These are phyloP conservation scores for Lentinula novae-zelandiae DNA, from an alignment of 1,284 basidiomycete genomes.

Conservation along the genomic window DNA sequence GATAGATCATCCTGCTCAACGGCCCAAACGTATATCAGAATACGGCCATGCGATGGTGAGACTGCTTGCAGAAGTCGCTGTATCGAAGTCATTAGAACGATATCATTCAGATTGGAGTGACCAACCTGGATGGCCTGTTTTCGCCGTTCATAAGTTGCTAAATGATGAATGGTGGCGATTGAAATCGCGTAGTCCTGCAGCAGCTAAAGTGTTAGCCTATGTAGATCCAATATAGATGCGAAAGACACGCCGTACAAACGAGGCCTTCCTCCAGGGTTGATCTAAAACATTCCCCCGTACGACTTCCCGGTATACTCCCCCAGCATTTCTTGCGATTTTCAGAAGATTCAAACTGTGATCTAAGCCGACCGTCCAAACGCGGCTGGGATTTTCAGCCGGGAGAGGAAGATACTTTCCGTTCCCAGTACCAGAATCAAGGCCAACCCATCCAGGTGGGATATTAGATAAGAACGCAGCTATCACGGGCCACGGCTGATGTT, in stretches of 20 bases:
- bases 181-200: conserved; percentile 89
- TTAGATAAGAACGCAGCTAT: conserved; percentile 78
- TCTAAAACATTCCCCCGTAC: conserved; percentile 72
- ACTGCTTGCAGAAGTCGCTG: conserved; percentile 68
- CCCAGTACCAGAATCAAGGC: conserved; percentile 93
- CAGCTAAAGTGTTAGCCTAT: background rate
- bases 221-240: background rate
- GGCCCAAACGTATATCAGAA: conserved; percentile 98
- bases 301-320: conserved; percentile 62
- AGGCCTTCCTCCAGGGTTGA: conserved; percentile 64
- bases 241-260: conserved; percentile 67
- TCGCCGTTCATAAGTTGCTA: conserved; percentile 75
- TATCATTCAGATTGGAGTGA: background rate
- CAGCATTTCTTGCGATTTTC: conserved; percentile 64
- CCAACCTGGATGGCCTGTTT: conserved; percentile 69
- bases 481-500: conserved; percentile 86
- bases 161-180: conserved; percentile 93
- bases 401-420: conserved; percentile 95
- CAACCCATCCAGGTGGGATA: conserved; percentile 76
- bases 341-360: conserved; percentile 80
- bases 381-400: conserved; percentile 51
- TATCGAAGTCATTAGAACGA: background rate
- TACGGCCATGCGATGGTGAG: conserved; percentile 62
- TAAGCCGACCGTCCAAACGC: conserved; percentile 74
- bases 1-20: conserved; percentile 87